Base-by-base conservation (phyloP, 228 moss, liverwort and hornwort species). In the Sphagnum magellanicum region DNA sequence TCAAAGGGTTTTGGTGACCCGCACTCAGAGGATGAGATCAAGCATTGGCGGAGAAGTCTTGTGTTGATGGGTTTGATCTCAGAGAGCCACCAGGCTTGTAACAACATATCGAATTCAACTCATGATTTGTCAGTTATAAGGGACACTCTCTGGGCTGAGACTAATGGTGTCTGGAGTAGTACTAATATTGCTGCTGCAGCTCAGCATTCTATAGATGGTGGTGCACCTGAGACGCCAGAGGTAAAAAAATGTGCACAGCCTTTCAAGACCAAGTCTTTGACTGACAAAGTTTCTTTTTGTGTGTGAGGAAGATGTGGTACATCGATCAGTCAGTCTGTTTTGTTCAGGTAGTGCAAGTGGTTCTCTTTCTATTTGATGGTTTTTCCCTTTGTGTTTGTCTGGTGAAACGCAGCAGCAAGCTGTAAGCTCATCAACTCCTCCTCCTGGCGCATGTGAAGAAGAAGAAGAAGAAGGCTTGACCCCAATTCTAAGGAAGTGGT, bases 1-100 rank as follows among this genome's bases (percentile, higher is more conserved):
- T 32, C 32, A 32, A 32, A 32, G 32, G 50, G 77, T 73, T 77
- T 75, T 32, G 84, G 62, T 50, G 72, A 84, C 60, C 78, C 78
- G n/a, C 72, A 51, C 6, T 85, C 72, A 79, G 79, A 79, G 68
- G 77, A 79, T 16, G 79, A 75, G 7, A 77, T 71, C 4, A 75
- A 74, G 50, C 73, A 74, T 58, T 63, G 74, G 53, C 59, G 69
- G 8, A n/a, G 51, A 8, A 46, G 59, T 46, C 59, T 68, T 51
- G 62, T 48, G 59, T 61, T 76, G 63, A 77, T 68, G 12, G 80
- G 75, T n/a, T 73, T 70, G 13, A 72, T 68, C 17, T 81, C 71
- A 49, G 81, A 81, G 69, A 67, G 76, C 32, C 32, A 32, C 50
- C 75, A 76, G 67, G 78, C 72, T 10, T 81, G 76, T 3, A 74